Conservation (phyloP, 441 rosid species). For the Macaranga tanarius region DNA sequence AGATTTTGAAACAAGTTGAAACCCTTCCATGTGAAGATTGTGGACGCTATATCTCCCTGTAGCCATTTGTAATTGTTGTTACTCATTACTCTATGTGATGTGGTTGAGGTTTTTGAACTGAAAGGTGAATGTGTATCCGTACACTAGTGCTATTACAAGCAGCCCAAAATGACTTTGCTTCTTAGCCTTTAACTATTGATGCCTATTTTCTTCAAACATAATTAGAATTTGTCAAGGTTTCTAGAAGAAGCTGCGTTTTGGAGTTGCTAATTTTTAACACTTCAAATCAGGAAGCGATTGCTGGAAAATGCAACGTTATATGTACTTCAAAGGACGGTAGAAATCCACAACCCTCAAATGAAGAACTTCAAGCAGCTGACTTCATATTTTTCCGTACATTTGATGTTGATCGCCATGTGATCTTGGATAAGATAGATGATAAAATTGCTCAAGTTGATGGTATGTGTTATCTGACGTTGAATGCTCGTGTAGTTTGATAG, state of each 20-base stretch:
- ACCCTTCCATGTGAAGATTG: not conserved
- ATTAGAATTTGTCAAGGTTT: not conserved
- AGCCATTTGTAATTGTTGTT: not conserved
- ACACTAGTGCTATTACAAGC: not conserved
- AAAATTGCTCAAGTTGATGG: conserved; percentile 64
- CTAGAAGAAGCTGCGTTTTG: not conserved
- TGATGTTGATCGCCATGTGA: conserved; percentile 51
- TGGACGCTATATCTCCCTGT: not conserved
- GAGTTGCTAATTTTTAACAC: conserved; percentile 8
- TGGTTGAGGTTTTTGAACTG: not conserved
- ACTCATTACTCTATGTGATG: not conserved
- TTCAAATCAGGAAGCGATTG: conserved; percentile 66
- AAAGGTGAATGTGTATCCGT: not conserved
- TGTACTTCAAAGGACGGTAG: conserved; percentile 72
- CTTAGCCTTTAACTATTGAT: not conserved
- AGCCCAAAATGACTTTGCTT: not conserved
- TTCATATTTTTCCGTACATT: conserved; percentile 63
- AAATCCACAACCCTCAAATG: conserved; percentile 55
- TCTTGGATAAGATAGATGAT: conserved; percentile 55
- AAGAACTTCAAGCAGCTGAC: conserved; percentile 55
- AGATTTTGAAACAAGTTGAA: too few species aligned
- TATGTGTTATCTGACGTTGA: conserved; percentile 30
- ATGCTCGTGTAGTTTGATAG: conserved; percentile 15
- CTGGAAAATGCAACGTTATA: conserved; percentile 80
- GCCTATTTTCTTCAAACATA: not conserved